These are phyloP conservation scores for Albizia julibrissin DNA, from an alignment of 306 rosid genomes.

Conservation along the genomic window DNA sequence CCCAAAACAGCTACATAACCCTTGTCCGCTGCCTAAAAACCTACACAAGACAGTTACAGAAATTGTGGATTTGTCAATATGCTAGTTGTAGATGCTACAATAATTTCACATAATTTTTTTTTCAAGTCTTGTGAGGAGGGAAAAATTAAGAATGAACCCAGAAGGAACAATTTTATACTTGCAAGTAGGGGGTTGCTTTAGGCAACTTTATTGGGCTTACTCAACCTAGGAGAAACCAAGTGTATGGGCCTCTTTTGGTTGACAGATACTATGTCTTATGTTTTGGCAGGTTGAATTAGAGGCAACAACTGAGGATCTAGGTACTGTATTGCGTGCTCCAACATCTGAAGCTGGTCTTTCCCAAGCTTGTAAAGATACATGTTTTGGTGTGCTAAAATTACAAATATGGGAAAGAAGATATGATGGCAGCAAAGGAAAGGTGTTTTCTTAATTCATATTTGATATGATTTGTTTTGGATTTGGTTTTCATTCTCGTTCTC, in stretches of 20 bases:
- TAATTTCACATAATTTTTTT: no score
- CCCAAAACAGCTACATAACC: no score
- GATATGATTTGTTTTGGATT: neutral
- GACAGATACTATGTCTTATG: neutral
- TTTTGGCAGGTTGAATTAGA: constrained; percentile 73
- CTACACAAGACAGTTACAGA: no score
- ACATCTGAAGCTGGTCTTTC: constrained; percentile 75
- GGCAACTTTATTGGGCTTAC: neutral
- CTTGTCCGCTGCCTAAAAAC: no score
- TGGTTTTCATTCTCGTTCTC: neutral
- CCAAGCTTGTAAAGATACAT: constrained; percentile 88
- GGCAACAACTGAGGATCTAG: constrained; percentile 73
- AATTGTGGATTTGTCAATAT: no score
- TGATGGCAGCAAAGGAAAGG: constrained; percentile 49
- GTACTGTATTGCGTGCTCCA: constrained; percentile 88
- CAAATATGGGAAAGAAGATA: constrained; percentile 79
- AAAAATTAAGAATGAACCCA: no score
- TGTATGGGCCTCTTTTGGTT: constrained; percentile 13
- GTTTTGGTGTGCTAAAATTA: constrained; percentile 63
- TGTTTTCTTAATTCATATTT: neutral
- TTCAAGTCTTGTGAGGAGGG: no score
- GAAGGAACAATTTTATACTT: no score
- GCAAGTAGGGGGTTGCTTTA: neutral
- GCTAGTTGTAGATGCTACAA: no score
- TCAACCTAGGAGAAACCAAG: constrained; percentile 16